These are phyloP conservation scores for Citrus australasica DNA, from an alignment of 345 rosid genomes.

Conservation along the genomic window DNA sequence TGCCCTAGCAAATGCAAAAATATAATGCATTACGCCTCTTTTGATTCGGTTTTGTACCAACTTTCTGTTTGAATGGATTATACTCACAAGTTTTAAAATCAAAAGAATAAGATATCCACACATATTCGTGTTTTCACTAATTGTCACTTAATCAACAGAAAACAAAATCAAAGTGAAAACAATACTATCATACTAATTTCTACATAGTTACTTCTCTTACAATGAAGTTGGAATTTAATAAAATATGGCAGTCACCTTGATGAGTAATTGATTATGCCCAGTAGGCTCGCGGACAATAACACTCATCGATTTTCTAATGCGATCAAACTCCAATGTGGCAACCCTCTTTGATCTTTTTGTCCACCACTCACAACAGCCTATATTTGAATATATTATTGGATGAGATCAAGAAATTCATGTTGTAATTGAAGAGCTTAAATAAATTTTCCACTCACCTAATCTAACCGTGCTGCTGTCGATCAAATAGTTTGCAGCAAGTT, in stretches of 20 bases:
- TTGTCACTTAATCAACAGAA: neutral
- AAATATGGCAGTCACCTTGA: conserved; percentile 51
- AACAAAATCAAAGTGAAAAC: neutral
- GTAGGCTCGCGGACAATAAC: conserved; percentile 67
- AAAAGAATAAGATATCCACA: neutral
- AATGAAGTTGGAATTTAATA: neutral
- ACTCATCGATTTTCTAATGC: conserved; percentile 84
- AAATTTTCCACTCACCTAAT: conserved; percentile 44
- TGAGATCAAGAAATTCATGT: conserved; percentile 2
- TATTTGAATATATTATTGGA: conserved; percentile 5
- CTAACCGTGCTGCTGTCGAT: conserved; percentile 57
- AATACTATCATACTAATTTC: neutral
- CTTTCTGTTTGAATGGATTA: neutral
- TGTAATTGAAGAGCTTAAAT: neutral
- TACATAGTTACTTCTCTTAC: neutral
- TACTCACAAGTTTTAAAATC: neutral
- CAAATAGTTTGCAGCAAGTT: conserved; percentile 56
- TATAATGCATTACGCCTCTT: neutral
- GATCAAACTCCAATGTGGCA: conserved; percentile 90
- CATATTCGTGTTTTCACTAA: neutral
- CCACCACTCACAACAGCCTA: conserved; percentile 90
- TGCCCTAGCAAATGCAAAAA: neutral
- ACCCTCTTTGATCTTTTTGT: conserved; percentile 57
- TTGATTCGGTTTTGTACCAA: neutral
- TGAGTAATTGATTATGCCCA: conserved; percentile 71